Base-by-base conservation (phyloP, 208 protist species). In the Trypanosoma congolense region DNA sequence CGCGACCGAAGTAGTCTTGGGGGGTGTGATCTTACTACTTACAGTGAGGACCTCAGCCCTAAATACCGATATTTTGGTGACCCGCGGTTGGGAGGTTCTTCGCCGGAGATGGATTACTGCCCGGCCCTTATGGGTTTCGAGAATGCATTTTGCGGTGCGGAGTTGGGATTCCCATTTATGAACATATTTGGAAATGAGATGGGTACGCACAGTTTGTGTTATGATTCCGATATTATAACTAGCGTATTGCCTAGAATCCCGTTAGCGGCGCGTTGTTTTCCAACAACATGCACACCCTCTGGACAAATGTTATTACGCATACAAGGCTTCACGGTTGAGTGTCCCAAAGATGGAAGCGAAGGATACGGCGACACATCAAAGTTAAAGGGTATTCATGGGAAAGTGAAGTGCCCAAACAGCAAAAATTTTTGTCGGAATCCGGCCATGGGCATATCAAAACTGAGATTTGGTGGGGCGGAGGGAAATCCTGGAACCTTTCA, bases 61-160 rank as follows among this genome's bases (percentile, higher is more conserved):
- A 28, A 33, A 6, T 77, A 74, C 50, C 77, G 65, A 44, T 86
- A 90, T 51, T 81, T 83, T 52, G 36, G 42, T 25, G n/a, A 65
- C 0, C 30, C 56, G 0, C 54, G 19, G 0, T 1, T 21, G 18
- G 80, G 80, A 21, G 77, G 80, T 12, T 49, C 33, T 2, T 49
- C 61, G 36, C 14, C 46, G 10, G 56, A 68, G 41, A 71, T 79
- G 65, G 80, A 88, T 56, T 81, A 80, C 58, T 88, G 80, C 54
- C 80, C 80, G 12, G 25, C 61, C 12, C 28, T 70, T 12, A 40
- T 49, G 14, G 28, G 25, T 1, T 80, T 65, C 46, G 31, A 42
- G 4, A 79, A 78, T 56, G 43, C 29, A 3, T 64, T 66, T 50
- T 84, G 77, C 50, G 14, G 67, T 28, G 22, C n/a, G 6, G 55